Evolutionary conservation across 768 basidiomycete species (phyloP), one percentile per base, ranked within the genome.

Genomic region (Rhizopogon sp.): DNA sequence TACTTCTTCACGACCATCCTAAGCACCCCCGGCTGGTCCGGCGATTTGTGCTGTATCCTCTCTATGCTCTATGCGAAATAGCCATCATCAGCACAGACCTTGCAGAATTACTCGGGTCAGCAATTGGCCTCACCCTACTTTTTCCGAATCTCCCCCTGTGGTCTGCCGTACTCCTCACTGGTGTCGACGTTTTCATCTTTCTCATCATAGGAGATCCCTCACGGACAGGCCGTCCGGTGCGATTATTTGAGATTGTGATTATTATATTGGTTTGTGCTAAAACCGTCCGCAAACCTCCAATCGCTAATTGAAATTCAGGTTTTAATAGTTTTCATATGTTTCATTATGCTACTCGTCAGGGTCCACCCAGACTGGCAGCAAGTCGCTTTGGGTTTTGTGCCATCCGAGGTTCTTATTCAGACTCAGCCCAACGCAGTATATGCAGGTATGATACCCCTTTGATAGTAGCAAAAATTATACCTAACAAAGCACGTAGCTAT

Each of bases 81-180:
- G 81, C 79, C 20, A 81, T 83, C 59, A 75, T 82, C 54, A 75
- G 74, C 35, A 83, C 82, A 14, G 82, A 83, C 65, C 65, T 84
- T 22, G 82, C 83, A 11, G 84, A 86, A 58, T 70, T 86, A 5
- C 69, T 86, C 1, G 83, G 84, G 0, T 78, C 76, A 17, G 84
- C 84, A 10, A 83, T 84, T 35, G 83, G 79, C 3, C 67, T 86
- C 53, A 75, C 74, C 56, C 65, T 86, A 62, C 67, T 82, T 41
- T 74, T 81, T 52, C 80, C 80, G 1, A 59, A 56, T 16, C 66
- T 82, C 10, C 80, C 80, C 5, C 64, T 81, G 9, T 81, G 74
- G 72, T 76, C 67, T 1, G 74, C 71, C 37, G 79, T 81, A 8
- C 70, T 81, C 43, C 58, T 82, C 35, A 82, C 80, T 13, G 75